Evolutionary conservation across 768 basidiomycete genomes (phyloP).

Genomic region (Hypholoma fasciculare): DNA sequence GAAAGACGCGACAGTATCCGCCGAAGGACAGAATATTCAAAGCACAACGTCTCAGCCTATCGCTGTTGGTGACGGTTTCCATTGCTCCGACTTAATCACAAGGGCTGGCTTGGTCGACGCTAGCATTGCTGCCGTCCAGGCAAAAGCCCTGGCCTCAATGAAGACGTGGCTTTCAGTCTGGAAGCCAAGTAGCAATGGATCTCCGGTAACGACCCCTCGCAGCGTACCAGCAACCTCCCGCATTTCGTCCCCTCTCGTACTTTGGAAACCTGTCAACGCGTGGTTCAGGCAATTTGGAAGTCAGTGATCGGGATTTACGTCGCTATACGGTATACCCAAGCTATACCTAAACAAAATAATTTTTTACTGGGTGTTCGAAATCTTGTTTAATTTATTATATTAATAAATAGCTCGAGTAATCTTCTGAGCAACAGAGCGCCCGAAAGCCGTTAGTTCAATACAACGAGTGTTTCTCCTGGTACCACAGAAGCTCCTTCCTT

Average conservation of each 20-base stretch:
- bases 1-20: conserved; percentile 68
- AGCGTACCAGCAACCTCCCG: conserved; percentile 13
- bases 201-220: conserved; percentile 9
- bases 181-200: conserved; percentile 18
- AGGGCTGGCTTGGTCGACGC: conserved; percentile 43
- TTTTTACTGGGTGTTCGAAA: background rate
- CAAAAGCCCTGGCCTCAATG: conserved; percentile 50
- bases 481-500: conserved; percentile 44
- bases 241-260: background rate
- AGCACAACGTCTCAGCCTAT: conserved; percentile 60
- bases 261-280: conserved; percentile 33
- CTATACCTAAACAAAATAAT: background rate
- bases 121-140: conserved; percentile 55
- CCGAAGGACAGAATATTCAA: conserved; percentile 41
- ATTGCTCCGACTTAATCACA: conserved; percentile 58
- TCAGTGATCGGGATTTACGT: conserved; percentile 8
- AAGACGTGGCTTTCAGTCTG: conserved; percentile 49
- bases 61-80: conserved; percentile 61
- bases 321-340: too few species aligned
- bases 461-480: conserved; percentile 45
- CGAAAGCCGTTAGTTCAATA: conserved; percentile 18
- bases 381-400: background rate
- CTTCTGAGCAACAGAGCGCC: background rate
- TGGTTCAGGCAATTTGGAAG: conserved; percentile 30
- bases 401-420: background rate